These are phyloP conservation scores for Pilaira anomala DNA, from an alignment of 192 early-diverging fungal species.

Conservation along the genomic window DNA sequence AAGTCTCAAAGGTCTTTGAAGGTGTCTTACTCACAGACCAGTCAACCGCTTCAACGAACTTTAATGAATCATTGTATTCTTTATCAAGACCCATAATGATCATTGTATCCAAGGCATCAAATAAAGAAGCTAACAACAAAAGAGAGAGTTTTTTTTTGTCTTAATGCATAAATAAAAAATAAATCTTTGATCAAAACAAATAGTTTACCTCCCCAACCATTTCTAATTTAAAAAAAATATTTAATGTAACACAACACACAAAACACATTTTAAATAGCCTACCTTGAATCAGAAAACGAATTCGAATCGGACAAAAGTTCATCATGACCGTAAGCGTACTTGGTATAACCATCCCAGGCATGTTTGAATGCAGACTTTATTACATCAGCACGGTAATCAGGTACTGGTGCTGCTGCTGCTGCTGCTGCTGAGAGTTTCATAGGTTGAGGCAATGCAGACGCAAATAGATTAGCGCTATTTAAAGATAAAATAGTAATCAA, in stretches of 20 bases:
- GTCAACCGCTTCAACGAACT: slow-evolving; percentile 35
- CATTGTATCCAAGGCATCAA: slow-evolving; percentile 87
- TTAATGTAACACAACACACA: not conserved
- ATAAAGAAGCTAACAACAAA: slow-evolving; percentile 52
- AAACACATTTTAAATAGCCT: not conserved
- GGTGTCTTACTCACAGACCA: slow-evolving; percentile 40
- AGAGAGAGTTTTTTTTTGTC: not conserved
- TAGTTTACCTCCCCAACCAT: slow-evolving; percentile 50
- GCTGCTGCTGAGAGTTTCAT: too few relatives aligned
- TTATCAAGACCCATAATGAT: slow-evolving; percentile 71
- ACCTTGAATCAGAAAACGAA: slow-evolving; percentile 30
- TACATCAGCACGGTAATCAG: slow-evolving; percentile 35
- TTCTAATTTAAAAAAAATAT: slow-evolving; percentile 18
- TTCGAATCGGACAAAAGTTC: slow-evolving; percentile 47
- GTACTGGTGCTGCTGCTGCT: not conserved
- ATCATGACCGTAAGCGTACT: slow-evolving; percentile 76
- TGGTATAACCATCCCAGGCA: slow-evolving; percentile 74
- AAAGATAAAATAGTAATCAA: too few relatives aligned
- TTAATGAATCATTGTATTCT: slow-evolving; percentile 11
- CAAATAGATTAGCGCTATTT: slow-evolving; percentile 9
- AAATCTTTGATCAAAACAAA: not conserved
- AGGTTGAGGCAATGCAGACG: slow-evolving; percentile 7
- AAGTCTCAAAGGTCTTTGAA: slow-evolving; percentile 76
- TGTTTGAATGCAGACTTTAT: slow-evolving; percentile 60
- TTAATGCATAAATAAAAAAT: too few relatives aligned